Evolutionary conservation across 2,329 filamentous ascomycete genomes (phyloP), one percentile per base, ranked within the genome.

Genomic region (Celoporthe dispersa): DNA sequence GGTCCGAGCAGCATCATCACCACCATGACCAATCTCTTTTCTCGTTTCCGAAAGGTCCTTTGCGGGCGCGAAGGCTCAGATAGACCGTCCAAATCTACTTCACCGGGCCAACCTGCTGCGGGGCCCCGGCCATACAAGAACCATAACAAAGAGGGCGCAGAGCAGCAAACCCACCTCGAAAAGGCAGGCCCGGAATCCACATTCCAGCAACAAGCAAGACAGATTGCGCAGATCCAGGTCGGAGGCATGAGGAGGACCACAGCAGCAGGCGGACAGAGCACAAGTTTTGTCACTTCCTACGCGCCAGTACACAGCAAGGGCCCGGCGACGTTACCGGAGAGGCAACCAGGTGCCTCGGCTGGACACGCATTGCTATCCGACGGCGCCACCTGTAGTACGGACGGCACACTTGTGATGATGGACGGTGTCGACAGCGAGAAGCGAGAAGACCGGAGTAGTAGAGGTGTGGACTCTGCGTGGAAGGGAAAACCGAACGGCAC

Each of bases 181-280:
- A 31, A 35, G 5, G 35, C 37, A 11, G 39, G 68, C 6, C 64
- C 60, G 33, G 35, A 64, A 35, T 44, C 68, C 3, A 33, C 35
- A 1, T 72, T 71, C 51, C 69, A 71, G 37, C 51, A 65, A 35
- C 64, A 68, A 14, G 69, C 69, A 19, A 61, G 48, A 19, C 39
- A 69, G 12, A 72, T 72, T 6, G 69, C 71, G 53, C 69, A 72
- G 16, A 53, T 69, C 16, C 71, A 66, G 16, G 67, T 71, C 16
- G 67, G 44, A n/a, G 69, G 69, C 53, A 67, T 71, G 68, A 62
- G 64, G 51, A 66, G 69, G 25, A 68, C 57, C 1, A 35, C 64
- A 35, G 68, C 59, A 44, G 68, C 64, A 19, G 31, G 28, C 9
- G 70, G 69, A 31, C 63, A 61, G 22, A 41, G 44, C 25, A 69